These are phyloP conservation scores for Paramecium octaurelia DNA, from an alignment of 73 alveolate species.

Conservation along the genomic window DNA sequence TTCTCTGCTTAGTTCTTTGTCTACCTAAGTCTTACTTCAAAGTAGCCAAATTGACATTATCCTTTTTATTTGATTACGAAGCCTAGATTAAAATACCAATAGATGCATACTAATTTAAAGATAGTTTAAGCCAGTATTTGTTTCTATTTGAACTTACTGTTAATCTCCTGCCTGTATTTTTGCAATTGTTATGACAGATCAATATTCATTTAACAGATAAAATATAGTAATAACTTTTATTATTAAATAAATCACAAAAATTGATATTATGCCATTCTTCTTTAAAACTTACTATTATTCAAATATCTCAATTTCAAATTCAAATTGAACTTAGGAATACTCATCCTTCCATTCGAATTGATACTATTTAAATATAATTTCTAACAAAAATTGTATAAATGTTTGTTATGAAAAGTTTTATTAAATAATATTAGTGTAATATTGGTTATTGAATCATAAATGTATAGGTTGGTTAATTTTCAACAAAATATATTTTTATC, in stretches of 20 bases:
- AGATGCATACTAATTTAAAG: neutral
- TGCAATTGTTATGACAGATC: neutral
- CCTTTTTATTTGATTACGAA: neutral
- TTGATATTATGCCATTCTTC: neutral
- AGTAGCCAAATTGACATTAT: neutral
- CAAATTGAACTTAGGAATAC: neutral
- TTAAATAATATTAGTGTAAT: no score
- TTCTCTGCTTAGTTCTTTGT: neutral
- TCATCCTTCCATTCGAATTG: neutral
- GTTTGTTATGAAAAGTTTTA: no score
- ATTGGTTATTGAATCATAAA: no score
- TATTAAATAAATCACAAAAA: neutral
- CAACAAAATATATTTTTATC: no score
- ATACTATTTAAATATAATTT: no score
- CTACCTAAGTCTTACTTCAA: neutral
- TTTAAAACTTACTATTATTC: neutral
- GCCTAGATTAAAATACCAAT: neutral
- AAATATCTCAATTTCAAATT: neutral
- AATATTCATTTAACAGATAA: slow-evolving; percentile 9
- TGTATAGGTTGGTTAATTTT: no score
- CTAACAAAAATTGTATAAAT: no score
- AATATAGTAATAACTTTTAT: neutral
- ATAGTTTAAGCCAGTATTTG: slow-evolving; percentile 9
- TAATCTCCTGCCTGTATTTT: neutral
- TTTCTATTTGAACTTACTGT: neutral